phyloP scores from a whole-genome alignment of 345 rosid species.

The Microcos paniculata region DNA sequence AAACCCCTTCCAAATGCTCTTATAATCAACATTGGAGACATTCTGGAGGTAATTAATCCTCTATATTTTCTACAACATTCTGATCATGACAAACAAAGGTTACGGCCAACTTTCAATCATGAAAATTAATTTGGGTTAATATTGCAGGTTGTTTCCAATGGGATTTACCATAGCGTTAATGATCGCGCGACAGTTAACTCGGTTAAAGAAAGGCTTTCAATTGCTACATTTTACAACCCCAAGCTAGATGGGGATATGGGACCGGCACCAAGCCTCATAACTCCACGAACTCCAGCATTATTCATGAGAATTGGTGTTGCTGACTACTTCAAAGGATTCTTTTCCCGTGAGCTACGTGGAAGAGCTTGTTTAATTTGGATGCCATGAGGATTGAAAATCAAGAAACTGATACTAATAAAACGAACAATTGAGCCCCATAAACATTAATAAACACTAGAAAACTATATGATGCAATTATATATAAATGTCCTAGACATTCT shows the following conservation, averaged over 20 bases:
- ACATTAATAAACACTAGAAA: no score
- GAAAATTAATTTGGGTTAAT: not conserved
- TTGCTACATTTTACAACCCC: constrained; percentile 9
- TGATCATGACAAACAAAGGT: not conserved
- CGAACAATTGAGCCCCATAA: no score
- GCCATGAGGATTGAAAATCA: not conserved
- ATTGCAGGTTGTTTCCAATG: constrained; percentile 36
- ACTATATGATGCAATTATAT: no score
- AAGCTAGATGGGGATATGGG: not conserved
- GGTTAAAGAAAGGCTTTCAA: not conserved
- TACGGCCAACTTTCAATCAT: not conserved
- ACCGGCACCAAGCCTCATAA: not conserved
- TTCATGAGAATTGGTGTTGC: not conserved
- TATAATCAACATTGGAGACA: constrained; percentile 56
- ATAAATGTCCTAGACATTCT: no score
- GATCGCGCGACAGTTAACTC: not conserved
- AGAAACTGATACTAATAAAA: no score
- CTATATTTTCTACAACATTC: not conserved
- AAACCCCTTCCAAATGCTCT: constrained; percentile 55
- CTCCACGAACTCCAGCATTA: not conserved
- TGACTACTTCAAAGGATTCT: not conserved
- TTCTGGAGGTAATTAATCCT: constrained; percentile 27
- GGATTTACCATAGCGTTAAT: constrained; percentile 35
- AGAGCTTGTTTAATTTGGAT: not conserved
- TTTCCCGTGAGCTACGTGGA: not conserved